Base-by-base conservation (phyloP, 2,329 filamentous ascomycete genomes). In the Beauveria sp. region DNA sequence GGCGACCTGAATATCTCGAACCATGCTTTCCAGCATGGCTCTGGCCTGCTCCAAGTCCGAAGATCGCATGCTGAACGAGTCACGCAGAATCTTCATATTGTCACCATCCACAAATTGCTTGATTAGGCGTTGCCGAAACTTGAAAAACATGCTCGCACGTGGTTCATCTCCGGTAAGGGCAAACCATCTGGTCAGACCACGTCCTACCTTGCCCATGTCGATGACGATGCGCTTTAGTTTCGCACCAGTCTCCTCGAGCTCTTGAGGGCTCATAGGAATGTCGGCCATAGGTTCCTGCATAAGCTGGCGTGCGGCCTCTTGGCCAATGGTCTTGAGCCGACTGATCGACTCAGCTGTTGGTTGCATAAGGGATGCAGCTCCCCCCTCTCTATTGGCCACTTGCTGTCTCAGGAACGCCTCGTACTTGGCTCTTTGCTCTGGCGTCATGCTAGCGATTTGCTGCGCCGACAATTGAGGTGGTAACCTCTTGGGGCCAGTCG, bases 41-140 rank as follows among this genome's bases (percentile, higher is more conserved):
- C 75, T 74, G 34, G 77, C 76, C 28, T 78, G 72, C 30, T 85
- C 80, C 24, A 86, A 68, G 56, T 87, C 84, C 3, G 74, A 67
- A 0, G 73, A 69, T n/a, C 71, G 73, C 20, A 87, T 79, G 26
- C 81, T 83, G 51, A 87, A 82, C 2, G 69, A 71, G 7, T 79
- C 74, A 64, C 78, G 82, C 12, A 79, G 70, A 1, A 72, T 71
- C 2, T 68, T 73, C 74, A 81, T 77, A 53, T 73, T 70, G 1
- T 81, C 77, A 16, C 77, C 77, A 61, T 84, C 79, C 5, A 70
- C 67, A 63, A 84, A 86, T 66, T 87, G 84, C 50, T 76, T 77
- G 1, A 77, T 66, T 38, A 86, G 73, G 12, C 81, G 81, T 30
- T 77, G 71, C 63, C 83, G 81, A 83, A 75, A 75, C 66, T 76